Evolutionary conservation across 129 eudicot genomes (phyloP).

Genomic region (Tanacetum coccineum): DNA sequence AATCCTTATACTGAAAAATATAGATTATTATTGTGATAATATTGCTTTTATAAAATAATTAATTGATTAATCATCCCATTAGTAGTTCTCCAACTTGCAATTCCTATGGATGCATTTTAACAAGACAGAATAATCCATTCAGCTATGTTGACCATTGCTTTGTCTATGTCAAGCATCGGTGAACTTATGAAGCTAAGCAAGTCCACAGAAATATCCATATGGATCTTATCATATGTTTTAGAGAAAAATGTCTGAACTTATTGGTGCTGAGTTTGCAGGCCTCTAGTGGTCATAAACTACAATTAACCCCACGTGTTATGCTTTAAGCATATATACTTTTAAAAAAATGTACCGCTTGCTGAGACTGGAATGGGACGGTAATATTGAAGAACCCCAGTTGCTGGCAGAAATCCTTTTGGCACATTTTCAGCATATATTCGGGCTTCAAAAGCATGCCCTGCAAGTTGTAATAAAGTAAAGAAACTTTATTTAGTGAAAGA

Average conservation of each 20-base stretch:
- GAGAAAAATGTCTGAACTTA: slow-evolving; percentile 6
- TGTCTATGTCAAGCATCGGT: not conserved
- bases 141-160: not conserved
- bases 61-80: not conserved
- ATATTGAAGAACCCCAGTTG: slow-evolving; percentile 93
- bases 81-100: not conserved
- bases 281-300: not conserved
- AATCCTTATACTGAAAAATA: not conserved
- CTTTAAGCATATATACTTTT: no score
- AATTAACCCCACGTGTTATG: no score
- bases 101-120: not conserved
- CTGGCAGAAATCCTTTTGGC: slow-evolving; percentile 94
- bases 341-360: slow-evolving; percentile 55
- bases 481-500: slow-evolving; percentile 2
- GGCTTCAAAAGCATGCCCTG: slow-evolving; percentile 99
- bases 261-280: slow-evolving; percentile 1
- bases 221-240: slow-evolving; percentile 10
- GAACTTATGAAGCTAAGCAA: not conserved
- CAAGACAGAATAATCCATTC: not conserved
- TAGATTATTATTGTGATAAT: not conserved
- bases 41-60: no score
- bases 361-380: slow-evolving; percentile 74
- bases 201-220: slow-evolving; percentile 2
- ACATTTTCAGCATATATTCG: slow-evolving; percentile 98
- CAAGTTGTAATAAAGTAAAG: slow-evolving; percentile 30